Evolutionary conservation across 2,329 filamentous ascomycete species (phyloP).

Genomic region (Ophiostoma montium): DNA sequence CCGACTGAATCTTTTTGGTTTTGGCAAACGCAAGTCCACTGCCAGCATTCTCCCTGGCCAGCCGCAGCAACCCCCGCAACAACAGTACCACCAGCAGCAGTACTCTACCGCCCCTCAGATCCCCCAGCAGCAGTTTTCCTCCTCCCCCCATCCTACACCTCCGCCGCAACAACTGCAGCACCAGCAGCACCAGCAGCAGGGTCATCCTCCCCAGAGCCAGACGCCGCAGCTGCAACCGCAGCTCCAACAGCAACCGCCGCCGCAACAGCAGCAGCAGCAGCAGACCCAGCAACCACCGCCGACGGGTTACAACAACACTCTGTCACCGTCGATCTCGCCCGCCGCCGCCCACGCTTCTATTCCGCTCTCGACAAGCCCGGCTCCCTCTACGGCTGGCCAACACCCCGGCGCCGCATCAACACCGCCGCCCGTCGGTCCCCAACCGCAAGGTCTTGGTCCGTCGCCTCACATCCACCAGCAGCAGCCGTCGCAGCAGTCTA

Average conservation of each 20-base stretch:
- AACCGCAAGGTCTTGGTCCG: constrained; percentile 5
- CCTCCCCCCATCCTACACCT: constrained; percentile 9
- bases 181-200: constrained; percentile 6
- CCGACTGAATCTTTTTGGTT: constrained; percentile 66
- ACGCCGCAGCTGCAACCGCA: neutral
- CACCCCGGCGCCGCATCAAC: constrained; percentile 5
- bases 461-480: constrained; percentile 21
- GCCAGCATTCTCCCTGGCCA: constrained; percentile 35
- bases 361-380: constrained; percentile 24
- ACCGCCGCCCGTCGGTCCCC: constrained; percentile 5
- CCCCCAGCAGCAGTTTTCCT: constrained; percentile 34
- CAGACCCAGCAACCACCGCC: constrained; percentile 21
- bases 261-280: constrained; percentile 17
- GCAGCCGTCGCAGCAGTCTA: constrained; percentile 20
- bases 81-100: constrained; percentile 4
- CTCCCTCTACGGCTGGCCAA: constrained; percentile 1
- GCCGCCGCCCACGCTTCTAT: constrained; percentile 30
- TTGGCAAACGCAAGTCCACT: constrained; percentile 65
- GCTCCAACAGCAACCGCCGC: constrained; percentile 9
- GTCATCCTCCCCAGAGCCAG: constrained; percentile 14
- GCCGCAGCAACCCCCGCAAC: constrained; percentile 14
- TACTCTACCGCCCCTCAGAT: constrained; percentile 29
- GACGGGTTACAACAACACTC: constrained; percentile 8
- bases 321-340: constrained; percentile 13
- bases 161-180: constrained; percentile 4